phyloP scores from a whole-genome alignment of 495 filamentous ascomycete genomes.

The Xylaria scruposa region DNA sequence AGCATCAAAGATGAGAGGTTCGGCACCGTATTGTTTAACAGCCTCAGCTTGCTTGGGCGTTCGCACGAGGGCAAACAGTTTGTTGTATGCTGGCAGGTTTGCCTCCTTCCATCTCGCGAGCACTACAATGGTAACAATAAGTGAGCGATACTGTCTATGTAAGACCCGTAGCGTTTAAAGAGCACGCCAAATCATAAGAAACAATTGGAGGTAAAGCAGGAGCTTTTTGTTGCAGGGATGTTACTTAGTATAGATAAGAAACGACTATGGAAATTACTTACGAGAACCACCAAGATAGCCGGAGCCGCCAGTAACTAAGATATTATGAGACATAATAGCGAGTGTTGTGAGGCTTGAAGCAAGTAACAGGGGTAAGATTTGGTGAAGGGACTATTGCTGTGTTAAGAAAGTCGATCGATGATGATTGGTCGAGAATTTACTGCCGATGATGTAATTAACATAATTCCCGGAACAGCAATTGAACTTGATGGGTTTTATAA shows the following conservation, averaged over 20 bases:
- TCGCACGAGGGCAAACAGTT: constrained; percentile 54
- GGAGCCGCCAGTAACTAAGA: constrained; percentile 58
- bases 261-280: constrained; percentile 1
- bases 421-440: not conserved
- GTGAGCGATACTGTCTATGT: not conserved
- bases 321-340: constrained; percentile 43
- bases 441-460: not conserved
- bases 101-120: constrained; percentile 47
- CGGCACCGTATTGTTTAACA: constrained; percentile 52
- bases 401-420: not conserved
- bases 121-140: constrained; percentile 23
- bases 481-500: constrained; percentile 9
- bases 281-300: constrained; percentile 58
- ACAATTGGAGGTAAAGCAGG: not conserved
- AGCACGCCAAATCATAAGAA: not conserved
- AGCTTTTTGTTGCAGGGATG: not conserved
- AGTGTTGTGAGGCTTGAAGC: not conserved
- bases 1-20: constrained; percentile 45
- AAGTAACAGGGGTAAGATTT: not conserved
- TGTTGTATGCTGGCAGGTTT: constrained; percentile 48
- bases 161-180: not conserved
- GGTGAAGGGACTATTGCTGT: not conserved
- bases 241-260: not conserved
- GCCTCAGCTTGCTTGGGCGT: constrained; percentile 49
- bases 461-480: not conserved